phyloP scores from a whole-genome alignment of 768 basidiomycete genomes.

The Gelatoporia subvermispora region DNA sequence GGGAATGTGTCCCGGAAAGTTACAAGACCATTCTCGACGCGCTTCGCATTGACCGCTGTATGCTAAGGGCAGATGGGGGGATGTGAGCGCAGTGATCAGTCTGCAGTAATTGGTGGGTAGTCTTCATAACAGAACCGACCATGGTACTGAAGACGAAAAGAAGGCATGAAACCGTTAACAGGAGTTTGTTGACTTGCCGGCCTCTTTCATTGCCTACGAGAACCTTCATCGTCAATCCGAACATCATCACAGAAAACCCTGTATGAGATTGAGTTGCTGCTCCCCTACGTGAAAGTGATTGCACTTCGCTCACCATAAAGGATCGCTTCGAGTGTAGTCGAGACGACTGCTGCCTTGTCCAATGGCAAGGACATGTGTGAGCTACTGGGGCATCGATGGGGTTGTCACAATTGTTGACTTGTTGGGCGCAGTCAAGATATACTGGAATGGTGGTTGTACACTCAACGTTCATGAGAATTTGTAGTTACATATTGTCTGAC shows the following conservation, averaged over 20 bases:
- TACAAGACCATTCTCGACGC: slow-evolving; percentile 20
- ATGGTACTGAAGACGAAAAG: slow-evolving; percentile 27
- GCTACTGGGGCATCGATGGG: too few species aligned
- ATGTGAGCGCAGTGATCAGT: background rate
- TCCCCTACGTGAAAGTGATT: background rate
- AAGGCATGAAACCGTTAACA: slow-evolving; percentile 18
- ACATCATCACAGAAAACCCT: slow-evolving; percentile 35
- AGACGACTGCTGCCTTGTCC: slow-evolving; percentile 21
- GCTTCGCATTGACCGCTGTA: slow-evolving; percentile 4
- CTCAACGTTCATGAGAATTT: too few species aligned
- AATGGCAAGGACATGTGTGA: slow-evolving; percentile 2
- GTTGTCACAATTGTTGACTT: too few species aligned
- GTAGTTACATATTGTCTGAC: too few species aligned
- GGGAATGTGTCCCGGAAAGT: slow-evolving; percentile 12
- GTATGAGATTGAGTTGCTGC: background rate
- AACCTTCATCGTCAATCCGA: slow-evolving; percentile 24
- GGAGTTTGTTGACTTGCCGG: background rate
- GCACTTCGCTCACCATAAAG: slow-evolving; percentile 17
- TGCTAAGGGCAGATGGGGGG: background rate
- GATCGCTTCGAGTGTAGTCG: slow-evolving; percentile 21
- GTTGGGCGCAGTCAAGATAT: too few species aligned
- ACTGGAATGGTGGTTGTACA: too few species aligned
- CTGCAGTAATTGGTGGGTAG: too few species aligned
- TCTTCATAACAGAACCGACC: slow-evolving; percentile 18
- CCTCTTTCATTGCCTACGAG: slow-evolving; percentile 5